A percentile compares a stretch with the other conserved stretches of the same genome.
Evolutionary conservation across 768 basidiomycete species (phyloP).

Genomic region (Leccinellum rugosiceps): DNA sequence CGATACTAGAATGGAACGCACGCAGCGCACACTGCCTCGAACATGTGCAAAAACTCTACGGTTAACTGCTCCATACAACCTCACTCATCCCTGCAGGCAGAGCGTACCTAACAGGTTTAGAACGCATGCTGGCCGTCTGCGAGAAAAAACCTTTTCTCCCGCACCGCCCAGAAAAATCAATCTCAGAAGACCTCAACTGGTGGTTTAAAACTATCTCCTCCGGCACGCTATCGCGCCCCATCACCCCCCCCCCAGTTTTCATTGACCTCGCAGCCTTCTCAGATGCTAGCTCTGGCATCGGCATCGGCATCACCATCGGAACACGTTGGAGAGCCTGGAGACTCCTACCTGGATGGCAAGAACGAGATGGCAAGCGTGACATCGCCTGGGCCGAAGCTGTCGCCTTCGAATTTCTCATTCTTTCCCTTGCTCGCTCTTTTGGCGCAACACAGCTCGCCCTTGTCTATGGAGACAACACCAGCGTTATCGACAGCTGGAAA

Average conservation of each 20-base stretch:
- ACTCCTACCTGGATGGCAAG: conserved; percentile 14
- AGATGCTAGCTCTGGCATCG: too few species aligned
- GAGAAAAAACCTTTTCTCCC: not conserved
- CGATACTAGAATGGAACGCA: too few species aligned
- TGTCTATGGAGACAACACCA: too few species aligned
- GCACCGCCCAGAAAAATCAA: not conserved
- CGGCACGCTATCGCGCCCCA: too few species aligned
- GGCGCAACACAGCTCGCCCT: too few species aligned
- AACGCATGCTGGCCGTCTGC: not conserved
- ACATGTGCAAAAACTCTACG: too few species aligned
- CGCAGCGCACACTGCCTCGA: too few species aligned
- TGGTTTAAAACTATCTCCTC: not conserved
- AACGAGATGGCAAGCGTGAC: not conserved
- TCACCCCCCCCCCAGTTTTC: not conserved
- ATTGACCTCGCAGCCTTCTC: too few species aligned
- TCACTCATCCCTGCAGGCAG: too few species aligned
- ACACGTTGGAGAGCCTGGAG: not conserved
- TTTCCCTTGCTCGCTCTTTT: too few species aligned
- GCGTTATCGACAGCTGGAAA: not conserved
- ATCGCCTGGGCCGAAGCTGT: conserved; percentile 25
- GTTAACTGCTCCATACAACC: too few species aligned
- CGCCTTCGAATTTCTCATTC: not conserved
- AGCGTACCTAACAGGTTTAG: not conserved
- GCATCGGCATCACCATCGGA: not conserved
- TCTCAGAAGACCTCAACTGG: not conserved